phyloP scores from a whole-genome alignment of 106 monocot genomes.

The Amphibolis antarctica region DNA sequence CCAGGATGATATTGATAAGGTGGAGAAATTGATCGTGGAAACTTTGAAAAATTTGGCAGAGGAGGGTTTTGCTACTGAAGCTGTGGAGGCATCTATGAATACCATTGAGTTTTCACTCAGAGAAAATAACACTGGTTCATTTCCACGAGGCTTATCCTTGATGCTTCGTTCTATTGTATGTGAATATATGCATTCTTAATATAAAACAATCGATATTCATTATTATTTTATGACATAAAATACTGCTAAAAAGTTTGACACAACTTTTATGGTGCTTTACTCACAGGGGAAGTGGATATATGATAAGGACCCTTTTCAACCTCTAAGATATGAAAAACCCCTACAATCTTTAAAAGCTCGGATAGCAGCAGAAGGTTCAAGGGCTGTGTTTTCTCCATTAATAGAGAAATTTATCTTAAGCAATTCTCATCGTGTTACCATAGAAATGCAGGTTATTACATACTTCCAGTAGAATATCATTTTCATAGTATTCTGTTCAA shows the following conservation, averaged over 20 bases:
- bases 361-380: conserved; percentile 69
- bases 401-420: conserved; percentile 77
- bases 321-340: conserved; percentile 80
- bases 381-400: conserved; percentile 80
- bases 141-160: conserved; percentile 88
- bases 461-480: neutral
- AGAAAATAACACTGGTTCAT: conserved; percentile 98
- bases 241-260: too few species aligned
- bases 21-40: conserved; percentile 68
- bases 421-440: conserved; percentile 78
- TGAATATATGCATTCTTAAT: neutral
- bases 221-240: neutral
- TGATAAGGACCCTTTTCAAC: conserved; percentile 93
- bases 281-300: conserved; percentile 97
- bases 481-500: neutral
- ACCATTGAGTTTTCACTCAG: conserved; percentile 93
- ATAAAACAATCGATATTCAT: neutral
- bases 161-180: conserved; percentile 98
- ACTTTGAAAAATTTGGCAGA: conserved; percentile 63
- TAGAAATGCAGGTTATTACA: conserved; percentile 76
- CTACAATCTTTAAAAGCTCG: conserved; percentile 73
- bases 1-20: conserved; percentile 52
- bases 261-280: neutral
- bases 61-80: conserved; percentile 80
- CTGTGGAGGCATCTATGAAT: conserved; percentile 97